Evolutionary conservation across 495 filamentous ascomycete species (phyloP), one percentile per base, ranked within the genome.

Genomic region (Lasiosphaeria ovina): DNA sequence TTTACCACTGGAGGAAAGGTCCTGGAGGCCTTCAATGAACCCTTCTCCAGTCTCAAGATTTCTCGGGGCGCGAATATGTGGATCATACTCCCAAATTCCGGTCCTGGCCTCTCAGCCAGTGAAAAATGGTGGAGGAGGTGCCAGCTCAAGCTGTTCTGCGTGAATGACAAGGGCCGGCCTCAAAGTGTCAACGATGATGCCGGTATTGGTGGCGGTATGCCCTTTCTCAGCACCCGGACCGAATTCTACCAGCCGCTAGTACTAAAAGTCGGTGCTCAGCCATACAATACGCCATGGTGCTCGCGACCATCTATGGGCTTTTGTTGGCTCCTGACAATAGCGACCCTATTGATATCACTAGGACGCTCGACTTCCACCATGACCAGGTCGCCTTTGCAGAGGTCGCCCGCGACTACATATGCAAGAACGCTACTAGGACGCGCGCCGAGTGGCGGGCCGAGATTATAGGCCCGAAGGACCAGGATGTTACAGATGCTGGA

Each of bases 341-440:
- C 16, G 49, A 51, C 32, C 49, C 49, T 51, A 31, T 51, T 14
- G 11, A 51, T 24, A 24, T 51, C 49, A 4, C 17, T 51, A 3
- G 4, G 4, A 51, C 49, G 49, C 32, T 51, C 10, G 49, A 51
- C 49, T 51, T 51, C 17, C 49, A 51, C 49, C 49, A 51, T 24
- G 49, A 51, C 32, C 49, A 51, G n/a, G 47, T 49, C 16, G 47
- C 49, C 4, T 51, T 51, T 14, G 49, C 49, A 4, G 49, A 51
- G 7, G 17, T 51, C n/a, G 49, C 49, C 10, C 17, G 49, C 4
- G 49, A 51, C 4, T 51, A 4, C 12, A 51, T 51, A 14, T 9
- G 17, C 10, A 51, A 51, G 16, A 14, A 51, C 32, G 49, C 49
- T 9, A 51, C 49, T 3, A 51, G 32, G 16, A 51, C 49, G 17